A percentile compares a stretch with the other conserved stretches of the same genome.
Evolutionary conservation across 129 eudicot species (phyloP).

Genomic region (Centrapalus pauciflorus): DNA sequence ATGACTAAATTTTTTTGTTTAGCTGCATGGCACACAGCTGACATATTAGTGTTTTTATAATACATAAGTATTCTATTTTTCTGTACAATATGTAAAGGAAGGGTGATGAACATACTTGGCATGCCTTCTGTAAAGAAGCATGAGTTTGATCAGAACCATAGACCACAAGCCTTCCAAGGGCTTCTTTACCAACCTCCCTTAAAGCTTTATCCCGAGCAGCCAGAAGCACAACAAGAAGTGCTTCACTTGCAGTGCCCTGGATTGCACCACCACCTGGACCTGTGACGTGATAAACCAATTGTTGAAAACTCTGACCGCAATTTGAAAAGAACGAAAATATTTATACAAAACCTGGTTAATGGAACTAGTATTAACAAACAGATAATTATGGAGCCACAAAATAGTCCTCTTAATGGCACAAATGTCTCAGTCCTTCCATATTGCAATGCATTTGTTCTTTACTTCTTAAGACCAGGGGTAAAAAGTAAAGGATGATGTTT

Average conservation of each 20-base stretch:
- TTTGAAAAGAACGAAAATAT: neutral
- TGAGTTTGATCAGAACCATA: constrained; percentile 97
- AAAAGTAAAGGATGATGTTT: too few species aligned
- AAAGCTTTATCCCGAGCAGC: constrained; percentile 85
- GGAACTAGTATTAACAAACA: neutral
- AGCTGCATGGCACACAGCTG: too few species aligned
- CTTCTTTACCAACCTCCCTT: constrained; percentile 67
- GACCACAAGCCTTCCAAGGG: constrained; percentile 73
- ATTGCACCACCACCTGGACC: constrained; percentile 97
- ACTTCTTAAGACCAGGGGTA: too few species aligned
- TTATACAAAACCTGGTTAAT: neutral
- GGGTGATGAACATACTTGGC: constrained; percentile 57
- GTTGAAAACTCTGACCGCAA: neutral
- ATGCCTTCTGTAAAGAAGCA: constrained; percentile 79
- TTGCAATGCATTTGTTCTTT: too few species aligned
- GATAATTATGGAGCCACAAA: neutral
- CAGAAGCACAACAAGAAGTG: constrained; percentile 79
- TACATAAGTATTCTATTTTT: too few species aligned
- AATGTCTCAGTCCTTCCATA: neutral
- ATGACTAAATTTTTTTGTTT: too few species aligned
- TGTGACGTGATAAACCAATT: constrained; percentile 22
- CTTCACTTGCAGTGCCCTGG: constrained; percentile 98
- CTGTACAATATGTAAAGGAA: neutral
- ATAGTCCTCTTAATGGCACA: neutral
- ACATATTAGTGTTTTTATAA: too few species aligned